Conservation (phyloP, 2,329 filamentous ascomycete species). For the Cordyceps fumosorosea region DNA sequence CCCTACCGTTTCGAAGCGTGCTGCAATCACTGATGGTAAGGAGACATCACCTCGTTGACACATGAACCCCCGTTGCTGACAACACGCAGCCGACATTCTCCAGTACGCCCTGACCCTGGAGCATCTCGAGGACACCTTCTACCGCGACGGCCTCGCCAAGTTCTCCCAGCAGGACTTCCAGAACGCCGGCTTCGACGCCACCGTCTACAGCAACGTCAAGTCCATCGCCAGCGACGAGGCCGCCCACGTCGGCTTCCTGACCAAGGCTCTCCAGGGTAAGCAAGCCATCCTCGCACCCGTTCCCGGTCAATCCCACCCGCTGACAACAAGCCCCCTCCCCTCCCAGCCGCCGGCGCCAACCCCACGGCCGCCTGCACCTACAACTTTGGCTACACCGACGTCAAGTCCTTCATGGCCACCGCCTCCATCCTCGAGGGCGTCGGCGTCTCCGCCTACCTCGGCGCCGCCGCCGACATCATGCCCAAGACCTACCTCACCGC, state of each 20-base stretch:
- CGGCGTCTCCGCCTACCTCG: constrained; percentile 67
- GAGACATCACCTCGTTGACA: no score
- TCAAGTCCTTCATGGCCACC: constrained; percentile 60
- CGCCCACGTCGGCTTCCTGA: constrained; percentile 31
- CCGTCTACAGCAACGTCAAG: constrained; percentile 54
- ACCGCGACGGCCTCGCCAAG: constrained; percentile 61
- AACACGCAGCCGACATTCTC: constrained; percentile 12
- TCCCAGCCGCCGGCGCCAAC: constrained; percentile 55
- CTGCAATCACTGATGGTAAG: constrained; percentile 17
- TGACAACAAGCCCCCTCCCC: background rate
- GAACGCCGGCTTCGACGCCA: constrained; percentile 50
- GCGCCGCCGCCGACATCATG: constrained; percentile 60
- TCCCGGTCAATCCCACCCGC: background rate
- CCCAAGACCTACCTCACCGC: constrained; percentile 54
- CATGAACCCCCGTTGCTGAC: constrained; percentile 7
- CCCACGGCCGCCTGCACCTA: constrained; percentile 66
- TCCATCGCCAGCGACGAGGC: constrained; percentile 57
- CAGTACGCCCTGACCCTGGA: constrained; percentile 59
- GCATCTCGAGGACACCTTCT: constrained; percentile 67
- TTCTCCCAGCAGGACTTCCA: constrained; percentile 60
- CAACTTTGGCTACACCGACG: constrained; percentile 63
- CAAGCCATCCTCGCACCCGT: constrained; percentile 26
- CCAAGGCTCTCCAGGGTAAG: constrained; percentile 17
- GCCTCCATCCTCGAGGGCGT: constrained; percentile 66
- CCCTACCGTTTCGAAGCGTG: constrained; percentile 15